phyloP scores from a whole-genome alignment of 2,329 filamentous ascomycete genomes.

The Dryadomyces quercivorus region DNA sequence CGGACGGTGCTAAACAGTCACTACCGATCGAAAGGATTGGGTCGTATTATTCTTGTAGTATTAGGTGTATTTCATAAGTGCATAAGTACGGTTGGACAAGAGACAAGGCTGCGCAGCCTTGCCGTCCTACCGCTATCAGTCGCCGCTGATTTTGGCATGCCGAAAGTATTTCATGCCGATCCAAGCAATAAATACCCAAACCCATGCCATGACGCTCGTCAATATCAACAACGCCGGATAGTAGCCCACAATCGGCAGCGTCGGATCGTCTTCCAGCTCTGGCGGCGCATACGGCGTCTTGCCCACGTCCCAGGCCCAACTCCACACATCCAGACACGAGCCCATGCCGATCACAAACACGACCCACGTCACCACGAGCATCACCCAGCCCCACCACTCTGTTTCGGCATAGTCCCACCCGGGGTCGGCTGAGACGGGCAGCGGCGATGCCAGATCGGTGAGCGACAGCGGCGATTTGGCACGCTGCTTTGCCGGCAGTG shows the following conservation, averaged over 20 bases:
- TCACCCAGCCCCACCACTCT: slow-evolving; percentile 96
- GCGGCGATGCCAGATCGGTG: slow-evolving; percentile 28
- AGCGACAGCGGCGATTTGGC: slow-evolving; percentile 50
- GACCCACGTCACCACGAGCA: slow-evolving; percentile 82
- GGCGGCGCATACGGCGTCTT: slow-evolving; percentile 92
- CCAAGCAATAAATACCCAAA: slow-evolving; percentile 96
- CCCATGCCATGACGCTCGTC: slow-evolving; percentile 94
- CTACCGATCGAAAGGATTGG: too few species aligned
- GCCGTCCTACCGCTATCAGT: slow-evolving; percentile 25
- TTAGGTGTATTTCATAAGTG: neutral
- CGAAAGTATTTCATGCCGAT: slow-evolving; percentile 99
- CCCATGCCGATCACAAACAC: slow-evolving; percentile 97
- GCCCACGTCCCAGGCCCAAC: slow-evolving; percentile 97
- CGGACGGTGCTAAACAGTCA: too few species aligned
- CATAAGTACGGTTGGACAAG: too few species aligned
- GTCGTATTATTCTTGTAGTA: neutral
- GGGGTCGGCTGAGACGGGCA: slow-evolving; percentile 30
- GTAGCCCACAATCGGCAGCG: slow-evolving; percentile 89
- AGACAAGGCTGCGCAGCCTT: neutral
- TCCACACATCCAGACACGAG: slow-evolving; percentile 88
- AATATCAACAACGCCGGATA: slow-evolving; percentile 91
- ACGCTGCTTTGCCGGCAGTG: slow-evolving; percentile 12
- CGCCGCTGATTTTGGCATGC: slow-evolving; percentile 76
- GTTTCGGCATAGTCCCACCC: slow-evolving; percentile 91
- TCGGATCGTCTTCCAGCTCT: slow-evolving; percentile 89